Base-by-base conservation (phyloP, 2,329 filamentous ascomycete species). In the Talaromyces sp. region DNA sequence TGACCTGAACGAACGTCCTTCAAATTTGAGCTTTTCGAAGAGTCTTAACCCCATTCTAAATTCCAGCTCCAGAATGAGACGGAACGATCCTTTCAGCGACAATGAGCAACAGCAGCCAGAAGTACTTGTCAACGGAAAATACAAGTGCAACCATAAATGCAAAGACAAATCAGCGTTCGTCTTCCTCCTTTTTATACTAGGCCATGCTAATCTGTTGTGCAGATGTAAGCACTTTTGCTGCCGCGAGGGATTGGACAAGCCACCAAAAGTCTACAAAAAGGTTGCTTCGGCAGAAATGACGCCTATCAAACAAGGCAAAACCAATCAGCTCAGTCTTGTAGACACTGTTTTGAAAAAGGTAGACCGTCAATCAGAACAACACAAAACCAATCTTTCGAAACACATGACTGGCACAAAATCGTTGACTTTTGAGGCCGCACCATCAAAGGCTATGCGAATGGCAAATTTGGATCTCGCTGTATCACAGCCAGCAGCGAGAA, bases 221-320 rank as follows among this genome's bases (percentile, higher is more conserved):
- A 80, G 78, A 10, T 93, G 90, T 73, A 90, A 86, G 66, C 90
- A 93, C 68, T 73, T 83, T 39, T 93, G 90, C 68, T 93, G 90
- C 68, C 82, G 82, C 27, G 85, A 90, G 63, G 90, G 90, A 0
- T 70, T 90, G 19, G 85, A 90, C 39, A 90, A 86, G 64, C 87
- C 85, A 62, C 78, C 83, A 51, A 80, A 81, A 70, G 62, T 77
- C 13, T 67, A 59, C 33, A 73, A 69, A 52, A 76, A 69, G 59
- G 53, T 17, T 27, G 15, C 27, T 54, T 27, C 15, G 8, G 3
- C 53, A 25, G 55, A 57, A n/a, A 17, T 53, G 22, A 25, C 13
- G 8, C 51, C 56, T 4, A 71, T 62, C 76, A 17, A 68, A 58
- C 42, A 73, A 70, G 54, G 74, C 67, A 62, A 55, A 64, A n/a